Base-by-base conservation (phyloP, 1,139 yeast species). In the Pneumocystis canis region DNA sequence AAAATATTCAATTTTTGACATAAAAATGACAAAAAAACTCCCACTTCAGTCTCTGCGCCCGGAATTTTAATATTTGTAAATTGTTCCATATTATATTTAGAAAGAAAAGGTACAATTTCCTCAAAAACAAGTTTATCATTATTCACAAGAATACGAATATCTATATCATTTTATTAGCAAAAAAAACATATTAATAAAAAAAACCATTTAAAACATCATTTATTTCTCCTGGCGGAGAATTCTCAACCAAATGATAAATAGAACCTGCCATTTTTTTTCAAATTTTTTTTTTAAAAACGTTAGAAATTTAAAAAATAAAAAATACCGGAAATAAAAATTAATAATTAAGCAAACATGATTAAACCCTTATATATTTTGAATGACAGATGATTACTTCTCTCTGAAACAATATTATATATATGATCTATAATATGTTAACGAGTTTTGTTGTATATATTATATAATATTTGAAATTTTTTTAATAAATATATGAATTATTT, bases 81-180 rank as follows among this genome's bases (percentile, higher is more conserved):
- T 66, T 77, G 79, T 37, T 73, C 72, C 20, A 78, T 70, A 69
- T 82, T 78, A 68, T 79, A 79, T 61, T 76, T 70, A 61, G 76
- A 76, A 60, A 82, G 70, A 25, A 77, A 77, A 16, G 71, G 72
- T 7, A 66, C 70, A 16, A 75, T 66, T 33, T 69, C 71, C 30
- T 67, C 63, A 58, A 67, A 61, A 63, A 74, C 70, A 39, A 71
- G 70, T 56, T 67, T 69, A 65, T 71, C 73, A 40, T 72, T 73
- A 20, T 71, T 75, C 28, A 75, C 73, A 60, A 78, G 70, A 11
- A 70, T 69, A 62, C 73, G 75, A 63, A 76, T 68, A 62, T 75
- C 73, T 35, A 9, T 6, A 25, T 25, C 31, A 4, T 11, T n/a
- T 47, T 47, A 47, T 25, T 11, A 47, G 11, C n/a, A 39, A 32